Evolutionary conservation across 805 yeast species (phyloP).

Genomic region (Cyberlindnera sargentensis): DNA sequence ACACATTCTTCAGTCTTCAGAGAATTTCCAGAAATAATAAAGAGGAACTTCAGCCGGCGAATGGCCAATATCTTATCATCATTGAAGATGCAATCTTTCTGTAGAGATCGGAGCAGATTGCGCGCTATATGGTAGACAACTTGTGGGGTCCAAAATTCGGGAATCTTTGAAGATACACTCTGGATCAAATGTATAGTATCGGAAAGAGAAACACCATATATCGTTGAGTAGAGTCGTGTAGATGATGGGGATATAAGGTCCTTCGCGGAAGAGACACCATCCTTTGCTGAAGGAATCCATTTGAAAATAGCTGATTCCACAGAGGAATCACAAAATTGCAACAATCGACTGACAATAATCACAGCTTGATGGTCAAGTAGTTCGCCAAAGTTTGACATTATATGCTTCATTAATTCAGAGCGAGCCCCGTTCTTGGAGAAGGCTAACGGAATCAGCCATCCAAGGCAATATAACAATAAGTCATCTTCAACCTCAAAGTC

Average conservation of each 20-base stretch:
- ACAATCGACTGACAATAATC: conserved; percentile 30
- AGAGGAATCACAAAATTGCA: conserved; percentile 35
- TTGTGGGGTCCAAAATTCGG: conserved; percentile 29
- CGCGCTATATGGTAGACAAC: conserved; percentile 32
- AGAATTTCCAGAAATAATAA: conserved; percentile 21
- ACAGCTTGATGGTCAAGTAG: conserved; percentile 19
- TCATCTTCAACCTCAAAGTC: conserved; percentile 8
- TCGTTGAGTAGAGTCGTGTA: conserved; percentile 3
- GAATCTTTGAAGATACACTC: neutral
- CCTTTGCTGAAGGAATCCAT: conserved; percentile 8
- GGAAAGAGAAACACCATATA: conserved; percentile 8
- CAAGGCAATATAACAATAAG: conserved; percentile 28
- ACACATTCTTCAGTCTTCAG: conserved; percentile 6
- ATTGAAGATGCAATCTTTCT: conserved; percentile 13
- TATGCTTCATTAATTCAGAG: conserved; percentile 24
- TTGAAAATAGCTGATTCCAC: conserved; percentile 20
- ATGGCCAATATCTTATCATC: conserved; percentile 23
- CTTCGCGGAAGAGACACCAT: neutral
- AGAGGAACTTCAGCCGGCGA: conserved; percentile 32
- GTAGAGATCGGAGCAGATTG: conserved; percentile 24
- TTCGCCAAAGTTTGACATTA: conserved; percentile 11
- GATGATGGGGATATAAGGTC: conserved; percentile 5
- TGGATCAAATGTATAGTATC: conserved; percentile 13
- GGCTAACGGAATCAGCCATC: conserved; percentile 37
- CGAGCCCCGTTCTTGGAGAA: conserved; percentile 34